phyloP scores from a whole-genome alignment of 495 filamentous ascomycete species.

The Lasiosphaeria ovina region DNA sequence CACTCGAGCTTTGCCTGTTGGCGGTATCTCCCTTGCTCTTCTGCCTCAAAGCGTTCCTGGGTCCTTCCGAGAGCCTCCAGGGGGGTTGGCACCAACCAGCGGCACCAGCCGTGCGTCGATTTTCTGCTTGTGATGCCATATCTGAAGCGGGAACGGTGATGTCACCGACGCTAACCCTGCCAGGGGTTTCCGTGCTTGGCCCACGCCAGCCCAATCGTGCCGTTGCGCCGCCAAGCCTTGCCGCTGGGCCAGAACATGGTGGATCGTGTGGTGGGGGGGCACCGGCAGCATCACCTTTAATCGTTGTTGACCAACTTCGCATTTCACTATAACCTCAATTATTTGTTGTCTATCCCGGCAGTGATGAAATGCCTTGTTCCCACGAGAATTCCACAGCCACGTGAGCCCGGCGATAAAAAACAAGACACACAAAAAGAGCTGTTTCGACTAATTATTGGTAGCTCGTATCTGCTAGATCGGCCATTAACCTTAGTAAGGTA shows the following conservation, averaged over 20 bases:
- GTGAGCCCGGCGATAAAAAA: too few species aligned
- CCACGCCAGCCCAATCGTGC: neutral
- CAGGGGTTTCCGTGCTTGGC: neutral
- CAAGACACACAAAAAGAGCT: too few species aligned
- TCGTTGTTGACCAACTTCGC: neutral
- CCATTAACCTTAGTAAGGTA: too few species aligned
- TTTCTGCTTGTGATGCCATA: neutral
- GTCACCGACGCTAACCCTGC: neutral
- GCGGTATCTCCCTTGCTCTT: neutral
- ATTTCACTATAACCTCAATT: neutral
- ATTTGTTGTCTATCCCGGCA: too few species aligned
- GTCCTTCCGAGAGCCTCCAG: neutral
- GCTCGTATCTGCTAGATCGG: too few species aligned
- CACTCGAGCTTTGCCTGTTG: too few species aligned
- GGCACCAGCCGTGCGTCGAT: neutral
- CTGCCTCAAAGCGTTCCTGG: neutral
- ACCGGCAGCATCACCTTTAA: neutral
- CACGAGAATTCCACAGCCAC: too few species aligned
- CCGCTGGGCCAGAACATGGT: neutral
- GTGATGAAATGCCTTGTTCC: too few species aligned
- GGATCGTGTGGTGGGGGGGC: neutral
- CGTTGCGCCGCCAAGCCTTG: neutral
- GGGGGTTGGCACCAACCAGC: neutral
- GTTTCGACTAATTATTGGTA: too few species aligned
- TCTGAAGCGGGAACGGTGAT: neutral